A percentile compares a stretch with the other conserved stretches of the same genome.
These are phyloP conservation scores for Sextonia rubra DNA, from an alignment of 164 flowering plant genomes.

Conservation along the genomic window DNA sequence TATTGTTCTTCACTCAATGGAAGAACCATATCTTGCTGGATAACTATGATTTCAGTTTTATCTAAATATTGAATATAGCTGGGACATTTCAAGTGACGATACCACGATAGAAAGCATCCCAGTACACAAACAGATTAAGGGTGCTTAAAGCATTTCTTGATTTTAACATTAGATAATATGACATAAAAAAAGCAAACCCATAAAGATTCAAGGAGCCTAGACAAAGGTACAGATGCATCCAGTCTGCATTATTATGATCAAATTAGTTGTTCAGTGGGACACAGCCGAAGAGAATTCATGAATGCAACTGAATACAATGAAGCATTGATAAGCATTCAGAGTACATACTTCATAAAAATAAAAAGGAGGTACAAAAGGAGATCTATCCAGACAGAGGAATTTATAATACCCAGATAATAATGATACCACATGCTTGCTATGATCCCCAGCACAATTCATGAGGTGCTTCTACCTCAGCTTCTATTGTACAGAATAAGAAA, in stretches of 20 bases:
- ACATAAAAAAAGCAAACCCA: too few species aligned
- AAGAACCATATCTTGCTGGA: too few species aligned
- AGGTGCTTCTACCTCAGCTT: conserved; percentile 1
- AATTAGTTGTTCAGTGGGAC: neutral
- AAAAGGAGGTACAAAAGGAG: neutral
- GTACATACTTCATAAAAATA: neutral
- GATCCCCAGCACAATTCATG: neutral
- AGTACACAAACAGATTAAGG: neutral
- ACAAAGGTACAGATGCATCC: neutral
- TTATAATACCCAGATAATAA: conserved; percentile 2
- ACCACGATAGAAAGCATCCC: neutral
- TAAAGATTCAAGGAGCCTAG: too few species aligned
- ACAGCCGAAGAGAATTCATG: neutral
- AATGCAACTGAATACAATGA: neutral
- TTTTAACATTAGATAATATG: too few species aligned
- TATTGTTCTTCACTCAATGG: neutral
- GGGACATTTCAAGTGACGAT: too few species aligned
- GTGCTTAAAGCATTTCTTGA: too few species aligned
- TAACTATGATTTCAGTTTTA: too few species aligned
- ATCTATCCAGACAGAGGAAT: conserved; percentile 1
- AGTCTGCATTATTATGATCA: neutral
- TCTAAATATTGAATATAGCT: too few species aligned
- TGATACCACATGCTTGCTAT: neutral
- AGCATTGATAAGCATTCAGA: neutral
- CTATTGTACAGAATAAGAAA: conserved; percentile 6